Evolutionary conservation across 1,284 basidiomycete genomes (phyloP), one percentile per base, ranked within the genome.

Genomic region (Ceratobasidium papillatum): DNA sequence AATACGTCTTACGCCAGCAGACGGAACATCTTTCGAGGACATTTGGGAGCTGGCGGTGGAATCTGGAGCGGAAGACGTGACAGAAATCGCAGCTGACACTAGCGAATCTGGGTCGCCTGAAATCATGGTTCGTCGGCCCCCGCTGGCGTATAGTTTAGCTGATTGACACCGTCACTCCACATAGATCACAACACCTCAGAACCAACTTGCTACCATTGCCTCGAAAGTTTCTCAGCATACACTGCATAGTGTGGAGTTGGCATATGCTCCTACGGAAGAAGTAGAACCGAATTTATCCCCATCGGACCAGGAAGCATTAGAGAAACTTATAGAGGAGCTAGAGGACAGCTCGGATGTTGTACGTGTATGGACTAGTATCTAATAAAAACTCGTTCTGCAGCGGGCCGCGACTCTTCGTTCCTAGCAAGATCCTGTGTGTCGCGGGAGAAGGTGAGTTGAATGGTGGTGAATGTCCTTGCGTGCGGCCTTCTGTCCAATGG

Each of bases 11-110:
- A 71, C 52, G 25, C 66, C 68, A n/a, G 38, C 32, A 27, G 68
- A 75, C 2, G 74, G 69, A 7, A 56, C 68, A 19, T 45, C 51
- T 3, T 54, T 41, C 12, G 62, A 75, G 34, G 41, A 47, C 12
- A 32, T 72, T 11, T 75, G 66, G 68, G 74, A 75, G 17, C 12
- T 61, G 45, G 74, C 74, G 3, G 47, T 75, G 22, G 74, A 75
- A 34, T 73, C 68, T 32, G 74, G 74, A n/a, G 74, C 74, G 14
- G 74, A 75, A 34, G 74, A 75, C 38, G 68, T 75, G 9, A 51
- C 56, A 62, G 54, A 75, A 47, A 63, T 62, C 27, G 43, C 41
- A 17, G 54, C 66, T 14, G 74, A 75, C 5, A 30, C 64, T 25
- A 58, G 74, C 47, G 68, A 72, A 54, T 47, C 51, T 30, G 74